Percentiles rank a stretch among this genome's conserved stretches.
phyloP scores from a whole-genome alignment of 805 yeast species.

The Saccharomycopsis amapae region DNA sequence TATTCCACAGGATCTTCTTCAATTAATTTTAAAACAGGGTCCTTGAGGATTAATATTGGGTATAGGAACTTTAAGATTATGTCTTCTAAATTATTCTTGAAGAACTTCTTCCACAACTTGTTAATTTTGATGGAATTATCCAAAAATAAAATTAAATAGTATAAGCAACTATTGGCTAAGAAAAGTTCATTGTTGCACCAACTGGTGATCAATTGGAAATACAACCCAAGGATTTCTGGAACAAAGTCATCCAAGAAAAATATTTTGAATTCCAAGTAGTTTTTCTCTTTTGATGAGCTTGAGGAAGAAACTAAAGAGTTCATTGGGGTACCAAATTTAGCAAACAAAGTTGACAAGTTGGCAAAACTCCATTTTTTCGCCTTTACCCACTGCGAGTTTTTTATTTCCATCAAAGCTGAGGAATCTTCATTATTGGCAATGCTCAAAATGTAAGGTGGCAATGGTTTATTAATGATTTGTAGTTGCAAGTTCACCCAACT shows the following conservation, averaged over 20 bases:
- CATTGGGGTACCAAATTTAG: slow-evolving; percentile 52
- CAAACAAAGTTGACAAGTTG: slow-evolving; percentile 63
- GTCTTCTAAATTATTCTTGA: slow-evolving; percentile 58
- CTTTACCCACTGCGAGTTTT: slow-evolving; percentile 56
- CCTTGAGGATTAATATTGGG: slow-evolving; percentile 67
- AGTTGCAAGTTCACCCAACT: slow-evolving; percentile 79
- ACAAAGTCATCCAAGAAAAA: slow-evolving; percentile 51
- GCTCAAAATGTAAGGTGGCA: slow-evolving; percentile 44
- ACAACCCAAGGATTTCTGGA: slow-evolving; percentile 64
- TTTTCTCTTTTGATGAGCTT: slow-evolving; percentile 36
- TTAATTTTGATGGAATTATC: slow-evolving; percentile 55
- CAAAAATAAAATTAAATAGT: slow-evolving; percentile 55
- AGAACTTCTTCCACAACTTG: slow-evolving; percentile 51
- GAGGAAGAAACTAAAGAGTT: slow-evolving; percentile 9
- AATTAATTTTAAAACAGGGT: slow-evolving; percentile 61
- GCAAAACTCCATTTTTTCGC: slow-evolving; percentile 87
- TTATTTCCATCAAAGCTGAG: slow-evolving; percentile 36
- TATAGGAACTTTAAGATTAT: slow-evolving; percentile 65
- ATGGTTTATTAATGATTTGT: slow-evolving; percentile 48
- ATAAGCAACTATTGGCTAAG: slow-evolving; percentile 61
- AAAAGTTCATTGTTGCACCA: slow-evolving; percentile 67
- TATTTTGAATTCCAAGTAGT: slow-evolving; percentile 53
- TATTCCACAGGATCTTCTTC: slow-evolving; percentile 88
- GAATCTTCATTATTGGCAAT: slow-evolving; percentile 25
- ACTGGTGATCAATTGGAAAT: slow-evolving; percentile 57